These are phyloP conservation scores for Hymenoscyphus linearis DNA, from an alignment of 2,329 filamentous ascomycete genomes.

Conservation along the genomic window DNA sequence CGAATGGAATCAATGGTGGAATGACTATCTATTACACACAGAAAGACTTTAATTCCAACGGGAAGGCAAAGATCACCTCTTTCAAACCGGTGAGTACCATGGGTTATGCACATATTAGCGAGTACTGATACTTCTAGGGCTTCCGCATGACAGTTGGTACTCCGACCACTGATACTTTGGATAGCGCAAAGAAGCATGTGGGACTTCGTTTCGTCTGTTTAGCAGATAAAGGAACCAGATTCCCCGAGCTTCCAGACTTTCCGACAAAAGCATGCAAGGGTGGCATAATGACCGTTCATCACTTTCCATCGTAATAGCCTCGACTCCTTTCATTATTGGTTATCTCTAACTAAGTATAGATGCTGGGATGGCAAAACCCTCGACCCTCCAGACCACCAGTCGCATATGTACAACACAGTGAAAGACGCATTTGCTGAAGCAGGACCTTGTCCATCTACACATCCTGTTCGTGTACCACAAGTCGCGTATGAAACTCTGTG, in stretches of 20 bases:
- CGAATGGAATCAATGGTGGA: conserved; percentile 29
- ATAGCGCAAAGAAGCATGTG: conserved; percentile 28
- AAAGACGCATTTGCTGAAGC: conserved; percentile 11
- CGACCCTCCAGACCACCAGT: conserved; percentile 16
- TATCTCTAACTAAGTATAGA: conserved; percentile 26
- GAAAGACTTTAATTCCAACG: not conserved
- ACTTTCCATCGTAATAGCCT: conserved; percentile 43
- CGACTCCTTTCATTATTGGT: conserved; percentile 37
- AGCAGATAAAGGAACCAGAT: conserved; percentile 32
- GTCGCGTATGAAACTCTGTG: conserved; percentile 31
- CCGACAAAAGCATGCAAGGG: conserved; percentile 48
- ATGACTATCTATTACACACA: conserved; percentile 35
- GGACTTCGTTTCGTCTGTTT: conserved; percentile 54
- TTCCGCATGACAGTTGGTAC: conserved; percentile 63
- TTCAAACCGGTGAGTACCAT: conserved; percentile 2
- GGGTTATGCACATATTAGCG: no score
- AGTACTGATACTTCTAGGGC: conserved; percentile 41
- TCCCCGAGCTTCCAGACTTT: conserved; percentile 43
- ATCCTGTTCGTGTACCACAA: conserved; percentile 42
- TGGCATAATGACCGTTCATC: conserved; percentile 47
- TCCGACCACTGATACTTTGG: conserved; percentile 44
- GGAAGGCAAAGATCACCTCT: not conserved
- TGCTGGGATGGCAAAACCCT: conserved; percentile 22
- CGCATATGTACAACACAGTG: conserved; percentile 23
- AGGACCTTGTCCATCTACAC: conserved; percentile 23